Base-by-base conservation (phyloP, 306 rosid genomes). In the Datisca glomerata region DNA sequence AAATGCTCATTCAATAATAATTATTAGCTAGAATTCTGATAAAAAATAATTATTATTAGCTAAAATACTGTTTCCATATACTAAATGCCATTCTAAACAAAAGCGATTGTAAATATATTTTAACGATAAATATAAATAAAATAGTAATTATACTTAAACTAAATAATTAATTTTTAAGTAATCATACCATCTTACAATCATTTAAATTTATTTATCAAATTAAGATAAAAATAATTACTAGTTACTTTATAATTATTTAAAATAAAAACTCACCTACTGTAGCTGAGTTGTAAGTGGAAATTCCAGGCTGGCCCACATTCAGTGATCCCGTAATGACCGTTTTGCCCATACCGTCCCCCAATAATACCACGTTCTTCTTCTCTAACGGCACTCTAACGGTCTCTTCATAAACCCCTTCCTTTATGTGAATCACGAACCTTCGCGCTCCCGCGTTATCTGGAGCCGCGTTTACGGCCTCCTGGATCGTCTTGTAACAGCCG, bases 331-430 rank as follows among this genome's bases (percentile, higher is more conserved):
- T 77, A 16, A 89, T 89, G 1, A 89, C 77, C 0, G 95, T 89
- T 44, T 73, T 68, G 3, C 86, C 91, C 58, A 68, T 75, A 0
- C 95, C 98, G 1, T 80, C 93, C 0, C 98, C 98, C 41, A 75
- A 52, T 10, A 89, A 75, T n/a, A 84, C 77, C 6, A 89, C 63
- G 47, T 84, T 83, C 33, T 51, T 58, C 63, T 84, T 89, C 56
- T 56, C 67, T 1, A 78, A 24, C 50, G 79, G 72, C 49, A 89
- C 67, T 54, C 91, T 67, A 45, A 89, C 93, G 10, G 41, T 89
- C 45, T 89, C 98, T 7, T 72, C 79, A 7, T 84, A 89, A 36
- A 75, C 65, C 21, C 98, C 98, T 25, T 59, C 77, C 54, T 57
- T 83, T 5, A 89, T 72, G 12, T 49, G 52, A 6, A 89, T 75